These are phyloP conservation scores for Penicillium arizonense DNA, from an alignment of 495 filamentous ascomycete species.

Conservation along the genomic window DNA sequence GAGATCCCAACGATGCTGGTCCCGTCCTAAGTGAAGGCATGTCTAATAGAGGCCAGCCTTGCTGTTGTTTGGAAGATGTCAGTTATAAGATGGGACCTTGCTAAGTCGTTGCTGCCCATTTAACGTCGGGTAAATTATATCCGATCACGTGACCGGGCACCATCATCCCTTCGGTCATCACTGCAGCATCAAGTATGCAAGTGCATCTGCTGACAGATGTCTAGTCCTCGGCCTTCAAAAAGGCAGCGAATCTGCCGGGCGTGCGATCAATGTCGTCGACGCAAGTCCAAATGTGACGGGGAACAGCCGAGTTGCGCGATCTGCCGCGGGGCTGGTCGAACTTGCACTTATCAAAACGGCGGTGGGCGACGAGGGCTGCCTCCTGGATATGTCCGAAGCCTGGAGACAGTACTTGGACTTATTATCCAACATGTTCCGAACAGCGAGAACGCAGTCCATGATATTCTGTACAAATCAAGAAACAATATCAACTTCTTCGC, in stretches of 20 bases:
- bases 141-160: neutral
- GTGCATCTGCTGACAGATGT: constrained; percentile 1
- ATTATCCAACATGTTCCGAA: constrained; percentile 29
- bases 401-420: constrained; percentile 52
- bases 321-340: constrained; percentile 48
- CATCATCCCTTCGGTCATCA: neutral
- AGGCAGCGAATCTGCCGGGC: constrained; percentile 56
- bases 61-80: too few relatives aligned
- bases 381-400: constrained; percentile 60
- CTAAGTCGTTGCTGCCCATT: neutral
- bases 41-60: neutral
- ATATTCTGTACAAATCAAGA: constrained; percentile 37
- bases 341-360: constrained; percentile 57
- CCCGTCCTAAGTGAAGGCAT: neutral
- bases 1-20: neutral
- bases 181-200: neutral
- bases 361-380: constrained; percentile 64
- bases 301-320: constrained; percentile 55
- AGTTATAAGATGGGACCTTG: neutral
- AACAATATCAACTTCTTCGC: constrained; percentile 36
- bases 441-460: constrained; percentile 28
- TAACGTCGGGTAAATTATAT: neutral
- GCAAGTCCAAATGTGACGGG: constrained; percentile 61
- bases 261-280: constrained; percentile 60
- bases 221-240: constrained; percentile 17